Conservation (phyloP, 306 rosid genomes). For the Lathyrus tuberosus region DNA sequence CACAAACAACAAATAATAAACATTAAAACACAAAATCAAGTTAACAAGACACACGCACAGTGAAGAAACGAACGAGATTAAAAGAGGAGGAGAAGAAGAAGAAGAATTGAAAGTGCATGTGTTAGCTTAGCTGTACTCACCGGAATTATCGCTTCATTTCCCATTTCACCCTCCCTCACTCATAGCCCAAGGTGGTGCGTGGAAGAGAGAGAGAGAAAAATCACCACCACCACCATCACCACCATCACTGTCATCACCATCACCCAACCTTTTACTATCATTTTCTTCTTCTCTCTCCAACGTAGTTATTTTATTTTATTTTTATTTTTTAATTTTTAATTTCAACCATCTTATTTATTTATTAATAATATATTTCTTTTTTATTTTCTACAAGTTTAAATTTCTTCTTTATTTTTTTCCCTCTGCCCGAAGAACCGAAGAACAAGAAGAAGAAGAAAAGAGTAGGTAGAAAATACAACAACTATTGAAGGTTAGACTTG, state of each 20-base stretch:
- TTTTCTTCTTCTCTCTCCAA: background rate
- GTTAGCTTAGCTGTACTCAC: background rate
- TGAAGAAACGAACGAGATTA: background rate
- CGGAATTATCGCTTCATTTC: background rate
- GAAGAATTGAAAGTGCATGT: background rate
- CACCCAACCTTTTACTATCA: background rate
- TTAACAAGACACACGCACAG: background rate
- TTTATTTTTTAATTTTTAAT: slow-evolving; percentile 5
- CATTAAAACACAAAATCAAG: background rate
- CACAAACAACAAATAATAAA: background rate
- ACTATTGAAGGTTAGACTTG: no score
- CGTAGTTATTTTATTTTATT: slow-evolving; percentile 8
- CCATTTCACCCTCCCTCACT: background rate
- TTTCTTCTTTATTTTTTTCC: slow-evolving; percentile 29
- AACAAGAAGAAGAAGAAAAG: background rate
- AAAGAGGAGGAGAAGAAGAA: background rate
- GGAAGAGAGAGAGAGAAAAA: background rate
- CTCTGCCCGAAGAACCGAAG: slow-evolving; percentile 49
- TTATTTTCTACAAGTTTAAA: slow-evolving; percentile 37
- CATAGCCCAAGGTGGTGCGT: no score
- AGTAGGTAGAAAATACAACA: no score
- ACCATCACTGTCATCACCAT: background rate
- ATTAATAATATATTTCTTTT: slow-evolving; percentile 12
- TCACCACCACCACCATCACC: background rate
- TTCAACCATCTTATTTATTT: slow-evolving; percentile 11